Conservation (phyloP, 139 green algal species). For the Volvox reticuliferus region DNA sequence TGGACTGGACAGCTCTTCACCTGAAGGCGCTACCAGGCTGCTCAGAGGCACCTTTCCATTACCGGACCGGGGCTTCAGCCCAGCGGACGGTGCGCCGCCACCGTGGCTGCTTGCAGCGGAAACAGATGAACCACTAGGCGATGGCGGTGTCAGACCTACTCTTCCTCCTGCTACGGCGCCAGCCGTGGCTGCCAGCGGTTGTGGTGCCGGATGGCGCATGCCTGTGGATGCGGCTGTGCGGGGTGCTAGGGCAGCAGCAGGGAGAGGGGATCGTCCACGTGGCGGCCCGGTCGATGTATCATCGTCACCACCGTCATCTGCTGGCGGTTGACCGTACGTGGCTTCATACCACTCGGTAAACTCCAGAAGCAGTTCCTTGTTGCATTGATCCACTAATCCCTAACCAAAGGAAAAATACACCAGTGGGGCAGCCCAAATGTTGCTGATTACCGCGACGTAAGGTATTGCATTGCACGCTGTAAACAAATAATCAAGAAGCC, state of each 20-base stretch:
- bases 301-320: background rate
- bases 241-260: background rate
- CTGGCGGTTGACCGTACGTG: constrained; percentile 34
- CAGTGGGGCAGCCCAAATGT: too few relatives aligned
- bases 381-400: constrained; percentile 62
- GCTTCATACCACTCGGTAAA: constrained; percentile 61
- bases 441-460: too few relatives aligned
- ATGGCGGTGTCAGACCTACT: background rate
- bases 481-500: too few relatives aligned
- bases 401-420: background rate
- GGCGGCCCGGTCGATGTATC: background rate
- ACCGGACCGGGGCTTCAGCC: background rate
- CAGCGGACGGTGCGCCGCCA: background rate
- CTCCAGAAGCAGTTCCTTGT: constrained; percentile 61
- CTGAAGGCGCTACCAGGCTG: constrained; percentile 25
- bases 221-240: background rate
- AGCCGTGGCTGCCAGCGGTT: background rate
- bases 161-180: background rate
- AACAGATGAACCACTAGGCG: background rate
- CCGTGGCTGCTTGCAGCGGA: background rate
- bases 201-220: background rate
- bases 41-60: constrained; percentile 33
- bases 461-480: too few relatives aligned
- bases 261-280: background rate
- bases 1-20: constrained; percentile 23